Conservation (phyloP, 495 filamentous ascomycete genomes). For the Tuber aestivum region DNA sequence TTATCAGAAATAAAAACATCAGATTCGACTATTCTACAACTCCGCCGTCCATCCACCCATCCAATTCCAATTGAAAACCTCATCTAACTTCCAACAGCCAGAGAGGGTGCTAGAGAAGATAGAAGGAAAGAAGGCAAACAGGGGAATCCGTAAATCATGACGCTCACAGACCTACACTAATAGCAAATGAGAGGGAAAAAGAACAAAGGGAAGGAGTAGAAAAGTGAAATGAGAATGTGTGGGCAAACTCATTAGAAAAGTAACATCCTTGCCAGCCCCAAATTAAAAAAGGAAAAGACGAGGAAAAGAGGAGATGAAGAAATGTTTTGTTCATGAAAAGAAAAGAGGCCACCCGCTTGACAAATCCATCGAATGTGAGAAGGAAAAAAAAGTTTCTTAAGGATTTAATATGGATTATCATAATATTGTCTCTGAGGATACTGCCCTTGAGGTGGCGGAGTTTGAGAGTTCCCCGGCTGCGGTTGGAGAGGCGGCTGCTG, state of each 20-base stretch:
- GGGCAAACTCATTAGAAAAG: constrained; percentile 26
- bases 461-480: constrained; percentile 1
- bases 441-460: neutral
- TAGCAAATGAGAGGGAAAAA: neutral
- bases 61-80: neutral
- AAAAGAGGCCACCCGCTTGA: constrained; percentile 3
- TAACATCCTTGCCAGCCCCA: constrained; percentile 9
- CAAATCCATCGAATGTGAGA: constrained; percentile 20
- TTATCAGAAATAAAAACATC: neutral
- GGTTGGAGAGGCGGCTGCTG: constrained; percentile 23
- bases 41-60: neutral
- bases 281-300: constrained; percentile 12
- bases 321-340: constrained; percentile 9
- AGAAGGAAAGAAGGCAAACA: constrained; percentile 15
- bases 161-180: constrained; percentile 4
- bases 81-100: neutral
- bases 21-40: constrained; percentile 2
- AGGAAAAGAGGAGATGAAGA: neutral
- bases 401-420: constrained; percentile 14
- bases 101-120: neutral
- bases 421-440: constrained; percentile 21
- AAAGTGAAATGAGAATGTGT: constrained; percentile 13
- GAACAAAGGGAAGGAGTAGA: constrained; percentile 6
- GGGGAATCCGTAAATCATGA: constrained; percentile 16
- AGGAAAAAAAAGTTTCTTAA: constrained; percentile 14